Evolutionary conservation across 768 basidiomycete species (phyloP), one percentile per base, ranked within the genome.

Genomic region (Cystofilobasidium capitatum): DNA sequence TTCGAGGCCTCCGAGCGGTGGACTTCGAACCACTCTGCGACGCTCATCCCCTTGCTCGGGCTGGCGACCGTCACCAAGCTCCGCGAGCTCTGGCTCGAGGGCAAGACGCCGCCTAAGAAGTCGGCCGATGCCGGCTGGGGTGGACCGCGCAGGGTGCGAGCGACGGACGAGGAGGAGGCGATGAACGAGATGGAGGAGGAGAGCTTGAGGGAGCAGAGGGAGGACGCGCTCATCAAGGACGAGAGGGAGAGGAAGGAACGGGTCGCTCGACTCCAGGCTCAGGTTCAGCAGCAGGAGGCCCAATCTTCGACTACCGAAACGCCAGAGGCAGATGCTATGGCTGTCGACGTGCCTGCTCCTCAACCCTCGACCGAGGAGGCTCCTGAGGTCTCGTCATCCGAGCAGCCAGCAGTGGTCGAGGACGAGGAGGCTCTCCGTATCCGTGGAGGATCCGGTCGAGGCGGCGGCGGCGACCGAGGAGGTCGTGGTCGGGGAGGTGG

Each of bases 1-100:
- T 69, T 69, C 36, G 33, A 31, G 42, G 57, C 45, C 2, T 7
- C 47, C 47, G 62, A 47, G 0, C 57, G 44, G 35, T 69, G 68
- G 68, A 62, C 68, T 24, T 33, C 57, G 26, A 39, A 57, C 0
- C 63, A 64, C 37, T 37, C 62, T 13, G 54, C 63, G 24, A 55
- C 59, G 36, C 63, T 69, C 8, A 8, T 64, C 49, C 62, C 68
- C 31, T 62, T 69, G 36, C 49, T 69, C 47, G 62, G 62, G 17
- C 63, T 69, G 63, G 80, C 81, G 24, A 81, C 81, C 7, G 82
- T 91, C 37, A 73, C 76, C 31, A 79, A 84, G 42, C 76, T 97
- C 44, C 90, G 87, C 75, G 78, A 81, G 45, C 84, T 96, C 76
- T 88, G 82, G 69, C 79, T 90, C 24, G 87, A 94, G 77, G 92